Evolutionary conservation across 2,329 filamentous ascomycete genomes (phyloP).

Genomic region (Paraconiothyrium brasiliense): DNA sequence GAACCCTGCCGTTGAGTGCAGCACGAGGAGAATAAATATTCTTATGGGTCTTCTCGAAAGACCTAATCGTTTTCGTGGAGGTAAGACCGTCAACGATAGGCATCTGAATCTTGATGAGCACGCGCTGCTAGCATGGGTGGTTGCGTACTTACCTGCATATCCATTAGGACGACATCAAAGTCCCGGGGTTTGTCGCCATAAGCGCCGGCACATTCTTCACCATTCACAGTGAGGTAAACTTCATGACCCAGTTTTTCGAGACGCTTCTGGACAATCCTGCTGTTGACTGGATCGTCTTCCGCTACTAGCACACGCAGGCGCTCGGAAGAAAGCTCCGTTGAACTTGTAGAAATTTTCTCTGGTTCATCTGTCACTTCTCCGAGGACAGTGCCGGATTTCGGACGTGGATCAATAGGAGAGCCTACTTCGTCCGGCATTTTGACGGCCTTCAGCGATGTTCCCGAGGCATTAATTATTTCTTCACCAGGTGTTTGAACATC

Average conservation of each 20-base stretch:
- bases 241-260: slow-evolving; percentile 79
- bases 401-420: slow-evolving; percentile 21
- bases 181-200: slow-evolving; percentile 69
- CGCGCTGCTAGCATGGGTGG: neutral
- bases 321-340: slow-evolving; percentile 42
- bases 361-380: slow-evolving; percentile 41
- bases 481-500: slow-evolving; percentile 57
- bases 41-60: slow-evolving; percentile 67
- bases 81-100: slow-evolving; percentile 86
- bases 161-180: slow-evolving; percentile 88
- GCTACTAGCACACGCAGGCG: slow-evolving; percentile 77
- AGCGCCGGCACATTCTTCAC: slow-evolving; percentile 80
- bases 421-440: slow-evolving; percentile 56
- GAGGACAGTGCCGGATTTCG: slow-evolving; percentile 33
- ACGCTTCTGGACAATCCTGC: slow-evolving; percentile 80
- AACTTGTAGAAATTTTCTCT: slow-evolving; percentile 17
- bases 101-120: slow-evolving; percentile 68
- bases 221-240: slow-evolving; percentile 79
- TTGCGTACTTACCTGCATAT: slow-evolving; percentile 77
- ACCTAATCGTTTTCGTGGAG: slow-evolving; percentile 84
- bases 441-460: slow-evolving; percentile 56
- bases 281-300: slow-evolving; percentile 89
- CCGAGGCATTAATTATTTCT: slow-evolving; percentile 51
- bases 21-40: slow-evolving; percentile 69
- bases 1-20: slow-evolving; percentile 70